These are phyloP conservation scores for Eutrema heterophyllum DNA, from an alignment of 345 rosid species.

Conservation along the genomic window DNA sequence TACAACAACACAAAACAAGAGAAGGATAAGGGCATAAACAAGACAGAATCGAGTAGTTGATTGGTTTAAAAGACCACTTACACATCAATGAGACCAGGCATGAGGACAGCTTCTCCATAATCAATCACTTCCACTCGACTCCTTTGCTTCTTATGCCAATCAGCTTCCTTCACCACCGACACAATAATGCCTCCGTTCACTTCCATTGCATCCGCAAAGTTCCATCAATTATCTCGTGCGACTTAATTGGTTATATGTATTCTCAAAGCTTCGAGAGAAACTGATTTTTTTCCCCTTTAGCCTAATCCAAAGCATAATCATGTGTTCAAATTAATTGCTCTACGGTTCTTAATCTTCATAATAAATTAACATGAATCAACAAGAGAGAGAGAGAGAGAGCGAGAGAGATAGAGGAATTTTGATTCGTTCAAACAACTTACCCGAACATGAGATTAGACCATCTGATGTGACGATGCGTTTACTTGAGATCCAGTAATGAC, in stretches of 20 bases:
- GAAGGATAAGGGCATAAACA: background rate
- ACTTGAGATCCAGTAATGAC: constrained; percentile 72
- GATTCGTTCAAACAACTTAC: constrained; percentile 32
- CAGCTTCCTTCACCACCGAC: constrained; percentile 53
- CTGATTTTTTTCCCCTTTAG: too few relatives aligned
- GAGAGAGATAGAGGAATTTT: too few relatives aligned
- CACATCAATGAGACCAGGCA: constrained; percentile 97
- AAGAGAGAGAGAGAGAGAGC: too few relatives aligned
- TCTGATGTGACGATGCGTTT: constrained; percentile 65
- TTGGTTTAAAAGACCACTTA: constrained; percentile 29
- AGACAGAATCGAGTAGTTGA: background rate
- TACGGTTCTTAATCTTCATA: too few relatives aligned
- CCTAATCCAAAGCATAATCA: too few relatives aligned
- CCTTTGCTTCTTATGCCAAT: constrained; percentile 46
- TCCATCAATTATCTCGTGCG: too few relatives aligned
- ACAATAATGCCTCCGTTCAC: too few relatives aligned
- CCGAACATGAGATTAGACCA: constrained; percentile 65
- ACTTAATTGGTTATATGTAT: too few relatives aligned
- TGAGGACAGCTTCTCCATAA: constrained; percentile 78
- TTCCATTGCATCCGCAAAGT: constrained; percentile 50
- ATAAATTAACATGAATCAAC: background rate
- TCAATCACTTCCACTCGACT: constrained; percentile 49
- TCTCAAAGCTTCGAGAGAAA: too few relatives aligned
- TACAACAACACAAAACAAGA: background rate
- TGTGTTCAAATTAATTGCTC: background rate